A percentile compares a stretch with the other conserved stretches of the same genome.
These are phyloP conservation scores for Penicillium nucicola DNA, from an alignment of 495 filamentous ascomycete species.

Conservation along the genomic window DNA sequence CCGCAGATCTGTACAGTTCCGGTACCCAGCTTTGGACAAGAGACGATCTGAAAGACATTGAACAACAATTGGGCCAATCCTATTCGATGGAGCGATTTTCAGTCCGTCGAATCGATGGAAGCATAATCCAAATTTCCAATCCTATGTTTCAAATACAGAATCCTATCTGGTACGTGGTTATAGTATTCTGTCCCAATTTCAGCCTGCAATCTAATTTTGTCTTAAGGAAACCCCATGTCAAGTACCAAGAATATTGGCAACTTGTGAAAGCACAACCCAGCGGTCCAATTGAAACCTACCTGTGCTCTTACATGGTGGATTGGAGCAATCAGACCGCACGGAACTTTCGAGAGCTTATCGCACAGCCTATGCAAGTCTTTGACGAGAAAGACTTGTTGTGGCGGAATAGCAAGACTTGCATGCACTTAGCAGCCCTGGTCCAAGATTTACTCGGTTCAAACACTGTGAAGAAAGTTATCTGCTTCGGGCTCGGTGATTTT, in stretches of 20 bases:
- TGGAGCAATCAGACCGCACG: slow-evolving; percentile 32
- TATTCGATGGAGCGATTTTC: slow-evolving; percentile 28
- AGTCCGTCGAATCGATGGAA: slow-evolving; percentile 35
- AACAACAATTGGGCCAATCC: slow-evolving; percentile 33
- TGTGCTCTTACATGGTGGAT: slow-evolving; percentile 36
- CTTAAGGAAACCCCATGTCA: slow-evolving; percentile 30
- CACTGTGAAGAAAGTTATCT: slow-evolving; percentile 35
- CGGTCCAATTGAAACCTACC: slow-evolving; percentile 29
- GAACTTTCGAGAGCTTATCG: slow-evolving; percentile 30
- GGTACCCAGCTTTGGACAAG: slow-evolving; percentile 35
- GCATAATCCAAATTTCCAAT: slow-evolving; percentile 31
- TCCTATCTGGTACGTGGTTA: slow-evolving; percentile 36
- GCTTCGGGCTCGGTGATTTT: slow-evolving; percentile 39
- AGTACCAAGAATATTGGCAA: slow-evolving; percentile 32
- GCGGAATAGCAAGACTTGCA: slow-evolving; percentile 28
- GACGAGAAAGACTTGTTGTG: slow-evolving; percentile 26
- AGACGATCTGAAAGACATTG: slow-evolving; percentile 35
- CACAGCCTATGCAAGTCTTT: slow-evolving; percentile 30
- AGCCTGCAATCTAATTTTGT: slow-evolving; percentile 21
- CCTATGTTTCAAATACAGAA: slow-evolving; percentile 35
- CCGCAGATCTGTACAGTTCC: slow-evolving; percentile 34
- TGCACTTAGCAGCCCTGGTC: slow-evolving; percentile 23
- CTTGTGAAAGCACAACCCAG: slow-evolving; percentile 26
- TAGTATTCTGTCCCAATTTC: slow-evolving; percentile 17
- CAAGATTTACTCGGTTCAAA: slow-evolving; percentile 21